Evolutionary conservation across 139 green algal genomes (phyloP), one percentile per base, ranked within the genome.

Genomic region (Chlorella sp.): DNA sequence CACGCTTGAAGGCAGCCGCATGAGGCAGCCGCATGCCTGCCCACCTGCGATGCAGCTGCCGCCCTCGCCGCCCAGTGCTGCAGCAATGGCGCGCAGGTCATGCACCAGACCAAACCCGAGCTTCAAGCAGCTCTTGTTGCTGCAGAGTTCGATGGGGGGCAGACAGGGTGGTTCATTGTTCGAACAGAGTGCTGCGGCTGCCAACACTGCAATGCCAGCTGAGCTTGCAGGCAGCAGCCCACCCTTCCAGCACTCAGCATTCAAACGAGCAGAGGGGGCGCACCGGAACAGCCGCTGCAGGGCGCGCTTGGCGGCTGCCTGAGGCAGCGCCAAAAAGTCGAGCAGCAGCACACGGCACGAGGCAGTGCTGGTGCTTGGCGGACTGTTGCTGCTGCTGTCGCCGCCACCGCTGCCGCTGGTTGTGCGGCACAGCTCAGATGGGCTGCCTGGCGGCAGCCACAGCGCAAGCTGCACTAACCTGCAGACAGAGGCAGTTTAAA

Each of bases 71-170:
- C 87, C 87, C 28, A 93, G 68, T 0, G 85, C 81, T 16, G 55
- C 65, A 23, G 74, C 81, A 38, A 91, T 74, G 16, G 88, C 88
- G 1, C 70, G 39, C 28, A 93, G 26, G 51, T 93, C 89, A 34
- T 73, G 62, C 23, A 86, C 62, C 21, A 93, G 36, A 5, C 75
- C 74, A 74, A 87, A 93, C 7, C 89, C 89, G 7, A 91, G 75
- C 85, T 91, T 85, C 38, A 91, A 39, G 75, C 76, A 82, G 60
- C 12, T 13, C 36, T 60, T 63, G 78, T 74, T 63, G 23, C 62
- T 75, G 41, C 41, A 15, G 11, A 3, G 32, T 18, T 9, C 11
- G 11, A 28, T 21, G 6, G 28, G 4, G 41, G n/a, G n/a, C n/a
- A n/a, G n/a, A n/a, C n/a, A n/a, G n/a, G n/a, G n/a, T n/a, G n/a